Conservation (phyloP, 2,329 filamentous ascomycete species). For the Aspergillus nomiae region DNA sequence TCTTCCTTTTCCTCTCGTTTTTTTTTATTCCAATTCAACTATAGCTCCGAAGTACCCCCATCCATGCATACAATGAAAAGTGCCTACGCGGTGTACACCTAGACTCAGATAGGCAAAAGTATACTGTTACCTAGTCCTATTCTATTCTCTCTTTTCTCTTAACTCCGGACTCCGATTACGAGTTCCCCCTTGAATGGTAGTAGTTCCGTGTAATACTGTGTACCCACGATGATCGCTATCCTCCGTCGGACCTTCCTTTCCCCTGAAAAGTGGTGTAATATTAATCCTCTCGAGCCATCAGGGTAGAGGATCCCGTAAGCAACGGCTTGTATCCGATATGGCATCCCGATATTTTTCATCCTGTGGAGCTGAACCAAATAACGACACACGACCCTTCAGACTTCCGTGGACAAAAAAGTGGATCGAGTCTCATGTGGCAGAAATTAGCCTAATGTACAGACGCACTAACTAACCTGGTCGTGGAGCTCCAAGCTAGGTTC, state of each 20-base stretch:
- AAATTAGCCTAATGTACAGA: conserved; percentile 13
- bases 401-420: conserved; percentile 11
- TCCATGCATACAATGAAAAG: not conserved
- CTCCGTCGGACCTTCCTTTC: not conserved
- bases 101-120: not conserved
- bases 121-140: not conserved
- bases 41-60: not conserved
- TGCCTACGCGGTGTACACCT: not conserved
- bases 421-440: conserved; percentile 21
- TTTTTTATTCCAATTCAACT: not conserved
- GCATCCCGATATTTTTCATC: conserved; percentile 13
- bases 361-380: conserved; percentile 14
- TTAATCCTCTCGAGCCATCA: not conserved
- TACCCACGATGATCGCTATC: not conserved
- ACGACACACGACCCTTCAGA: conserved; percentile 7
- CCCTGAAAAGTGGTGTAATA: not conserved
- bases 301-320: not conserved
- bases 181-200: not conserved
- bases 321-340: conserved; percentile 16
- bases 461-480: conserved; percentile 11
- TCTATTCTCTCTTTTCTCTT: not conserved
- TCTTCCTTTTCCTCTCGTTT: not conserved
- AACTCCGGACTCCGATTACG: conserved; percentile 8
- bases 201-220: not conserved
- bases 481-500: conserved; percentile 8